Evolutionary conservation across 2,329 filamentous ascomycete species (phyloP), one percentile per base, ranked within the genome.

Genomic region (Didymella segeticola): DNA sequence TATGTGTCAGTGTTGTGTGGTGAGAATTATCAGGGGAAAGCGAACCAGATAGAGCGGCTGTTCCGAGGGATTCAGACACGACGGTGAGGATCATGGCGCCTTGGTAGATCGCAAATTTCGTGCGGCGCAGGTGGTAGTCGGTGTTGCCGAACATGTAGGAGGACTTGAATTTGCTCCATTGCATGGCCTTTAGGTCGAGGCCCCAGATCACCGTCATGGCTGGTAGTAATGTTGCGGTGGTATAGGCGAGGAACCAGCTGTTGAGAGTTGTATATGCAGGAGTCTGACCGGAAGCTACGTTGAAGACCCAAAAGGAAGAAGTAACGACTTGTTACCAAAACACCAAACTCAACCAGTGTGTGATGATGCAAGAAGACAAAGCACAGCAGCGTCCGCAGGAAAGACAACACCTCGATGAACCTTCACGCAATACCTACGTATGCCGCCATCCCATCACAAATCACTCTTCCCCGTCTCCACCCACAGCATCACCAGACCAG

Each of bases 101-200:
- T 66, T 86, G 83, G 63, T 86, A 86, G 50, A 85, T 78, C 56
- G 84, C 79, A 76, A 86, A 85, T 62, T 84, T 85, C 8, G 80
- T 82, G 17, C 80, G 76, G 36, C 83, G 80, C 3, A 83, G 70
- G 66, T 86, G 82, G 62, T 83, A 85, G 11, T 75, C 73, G 26
- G 72, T 78, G 60, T 81, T 82, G 73, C 82, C 38, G 23, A 53
- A 85, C 83, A 86, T 86, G 66, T 85, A 79, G n/a, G 75, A 78
- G 56, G 71, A 78, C 56, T 80, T 81, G 77, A 86, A 85, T 64
- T 84, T 84, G 55, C 70, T 70, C 82, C 82, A 86, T 75, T 82
- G 78, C 64, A 85, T 82, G 60, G 85, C 82, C 43, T 73, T 72
- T 49, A 86, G 73, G 66, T 85, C 79, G 55, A 86, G 77, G 26